phyloP scores from a whole-genome alignment of 1,284 basidiomycete genomes.

The Ceratobasidium sp. region DNA sequence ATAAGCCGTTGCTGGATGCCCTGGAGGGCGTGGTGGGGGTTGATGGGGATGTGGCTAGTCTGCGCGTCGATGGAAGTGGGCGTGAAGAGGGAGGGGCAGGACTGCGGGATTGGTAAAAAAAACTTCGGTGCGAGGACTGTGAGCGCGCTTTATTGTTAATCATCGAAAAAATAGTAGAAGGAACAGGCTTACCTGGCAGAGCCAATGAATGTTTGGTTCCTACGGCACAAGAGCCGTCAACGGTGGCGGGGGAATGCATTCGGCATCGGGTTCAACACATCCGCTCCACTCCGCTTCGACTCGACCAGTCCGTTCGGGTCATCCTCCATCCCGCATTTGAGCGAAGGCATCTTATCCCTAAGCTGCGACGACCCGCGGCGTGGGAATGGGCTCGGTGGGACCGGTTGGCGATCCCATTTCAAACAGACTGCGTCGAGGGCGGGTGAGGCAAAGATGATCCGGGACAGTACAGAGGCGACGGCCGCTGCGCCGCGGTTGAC shows the following conservation, averaged over 20 bases:
- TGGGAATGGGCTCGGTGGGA: conserved; percentile 37
- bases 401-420: conserved; percentile 42
- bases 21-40: background rate
- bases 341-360: conserved; percentile 53
- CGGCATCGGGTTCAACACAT: conserved; percentile 60
- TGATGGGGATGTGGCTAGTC: conserved; percentile 17
- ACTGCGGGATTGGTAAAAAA: background rate
- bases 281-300: conserved; percentile 73
- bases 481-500: conserved; percentile 25
- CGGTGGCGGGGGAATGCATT: conserved; percentile 32
- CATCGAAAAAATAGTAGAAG: no score
- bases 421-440: conserved; percentile 47
- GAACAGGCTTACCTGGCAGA: no score
- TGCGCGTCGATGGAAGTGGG: background rate
- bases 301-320: conserved; percentile 57
- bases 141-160: no score
- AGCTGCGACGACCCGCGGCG: conserved; percentile 37
- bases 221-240: no score
- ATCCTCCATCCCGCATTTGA: conserved; percentile 73
- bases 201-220: no score
- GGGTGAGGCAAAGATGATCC: conserved; percentile 65
- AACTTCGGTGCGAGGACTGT: no score
- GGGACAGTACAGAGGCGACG: conserved; percentile 42
- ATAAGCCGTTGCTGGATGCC: background rate
- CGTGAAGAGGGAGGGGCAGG: background rate